phyloP scores from a whole-genome alignment of 75 land plant genomes.

The Sequoiadendron giganteum region DNA sequence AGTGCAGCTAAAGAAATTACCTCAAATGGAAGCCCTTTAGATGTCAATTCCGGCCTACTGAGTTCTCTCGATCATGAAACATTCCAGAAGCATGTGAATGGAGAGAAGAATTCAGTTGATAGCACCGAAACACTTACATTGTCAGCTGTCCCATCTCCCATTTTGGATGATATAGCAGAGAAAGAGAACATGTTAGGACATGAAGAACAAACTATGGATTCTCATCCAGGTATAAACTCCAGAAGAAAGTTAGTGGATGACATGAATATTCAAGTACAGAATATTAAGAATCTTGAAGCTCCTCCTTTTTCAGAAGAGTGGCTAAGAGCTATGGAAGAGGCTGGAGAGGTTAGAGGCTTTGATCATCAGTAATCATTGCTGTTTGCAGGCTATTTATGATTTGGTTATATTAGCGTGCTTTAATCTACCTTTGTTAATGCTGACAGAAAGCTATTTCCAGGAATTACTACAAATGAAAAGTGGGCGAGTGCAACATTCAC shows the following conservation, averaged over 20 bases:
- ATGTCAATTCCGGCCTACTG: background rate
- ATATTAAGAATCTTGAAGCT: conserved; percentile 17
- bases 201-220: background rate
- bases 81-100: background rate
- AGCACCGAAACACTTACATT: background rate
- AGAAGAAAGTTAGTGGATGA: background rate
- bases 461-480: conserved; percentile 65
- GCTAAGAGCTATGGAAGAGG: conserved; percentile 61
- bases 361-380: background rate
- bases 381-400: background rate
- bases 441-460: conserved; percentile 33
- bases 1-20: background rate
- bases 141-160: background rate
- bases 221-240: background rate
- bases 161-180: background rate
- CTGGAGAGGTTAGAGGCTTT: conserved; percentile 53
- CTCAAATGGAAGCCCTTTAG: background rate
- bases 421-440: conserved; percentile 2
- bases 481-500: conserved; percentile 90
- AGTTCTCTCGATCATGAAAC: background rate
- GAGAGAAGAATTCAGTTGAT: background rate
- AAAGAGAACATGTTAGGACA: background rate
- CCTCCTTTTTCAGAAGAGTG: conserved; percentile 73
- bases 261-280: background rate
- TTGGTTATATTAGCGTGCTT: background rate